Conservation (phyloP, 352 stramenopile genomes). For the Pythium phragmitis region DNA sequence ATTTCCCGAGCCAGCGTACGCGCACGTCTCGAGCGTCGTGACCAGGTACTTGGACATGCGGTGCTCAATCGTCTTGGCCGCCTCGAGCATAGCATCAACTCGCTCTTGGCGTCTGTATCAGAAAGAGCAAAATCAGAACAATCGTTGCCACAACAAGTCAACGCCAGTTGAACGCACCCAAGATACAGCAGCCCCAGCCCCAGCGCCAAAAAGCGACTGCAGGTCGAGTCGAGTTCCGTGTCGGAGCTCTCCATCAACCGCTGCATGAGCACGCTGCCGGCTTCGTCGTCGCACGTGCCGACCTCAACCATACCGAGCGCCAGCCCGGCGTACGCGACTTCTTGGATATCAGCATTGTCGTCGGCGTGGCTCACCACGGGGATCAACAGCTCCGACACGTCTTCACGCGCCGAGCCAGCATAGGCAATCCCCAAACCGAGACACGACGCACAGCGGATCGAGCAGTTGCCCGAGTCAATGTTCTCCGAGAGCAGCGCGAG, state of each 20-base stretch:
- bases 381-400: constrained; percentile 96
- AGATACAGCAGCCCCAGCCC: constrained; percentile 98
- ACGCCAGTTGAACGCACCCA: constrained; percentile 49
- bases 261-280: constrained; percentile 96
- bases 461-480: constrained; percentile 93
- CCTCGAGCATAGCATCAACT: constrained; percentile 98
- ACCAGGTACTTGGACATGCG: constrained; percentile 96
- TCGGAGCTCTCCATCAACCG: constrained; percentile 98
- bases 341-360: constrained; percentile 92
- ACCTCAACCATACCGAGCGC: constrained; percentile 98
- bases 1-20: constrained; percentile 98
- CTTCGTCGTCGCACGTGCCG: constrained; percentile 97
- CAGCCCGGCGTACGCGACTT: constrained; percentile 92
- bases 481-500: constrained; percentile 97
- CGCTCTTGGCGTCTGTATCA: constrained; percentile 83
- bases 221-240: constrained; percentile 95
- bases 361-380: constrained; percentile 91
- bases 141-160: neutral
- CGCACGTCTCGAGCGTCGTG: constrained; percentile 97
- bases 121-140: constrained; percentile 1
- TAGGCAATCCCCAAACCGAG: constrained; percentile 98
- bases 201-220: constrained; percentile 95
- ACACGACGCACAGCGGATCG: constrained; percentile 93
- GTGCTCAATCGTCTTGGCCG: constrained; percentile 98
- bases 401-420: constrained; percentile 94